Evolutionary conservation across 768 basidiomycete genomes (phyloP).

Genomic region (Strobilomyces echinocephalus): DNA sequence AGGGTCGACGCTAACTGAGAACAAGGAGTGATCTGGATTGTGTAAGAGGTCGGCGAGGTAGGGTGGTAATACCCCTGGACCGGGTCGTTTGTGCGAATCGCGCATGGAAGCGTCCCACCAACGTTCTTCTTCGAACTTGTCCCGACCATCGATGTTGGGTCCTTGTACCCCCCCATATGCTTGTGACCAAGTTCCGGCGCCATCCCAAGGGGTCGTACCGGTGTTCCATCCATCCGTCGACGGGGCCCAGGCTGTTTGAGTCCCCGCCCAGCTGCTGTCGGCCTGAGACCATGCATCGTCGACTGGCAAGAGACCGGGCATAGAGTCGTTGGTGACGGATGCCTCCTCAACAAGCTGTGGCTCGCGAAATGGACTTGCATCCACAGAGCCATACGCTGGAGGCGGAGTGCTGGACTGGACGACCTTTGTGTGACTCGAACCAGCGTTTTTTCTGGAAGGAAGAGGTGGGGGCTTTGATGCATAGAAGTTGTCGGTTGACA

Average conservation of each 20-base stretch:
- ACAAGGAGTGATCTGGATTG: slow-evolving; percentile 67
- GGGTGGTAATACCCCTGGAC: slow-evolving; percentile 66
- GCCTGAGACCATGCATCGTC: slow-evolving; percentile 23
- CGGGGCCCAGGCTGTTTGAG: slow-evolving; percentile 10
- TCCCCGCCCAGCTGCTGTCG: slow-evolving; percentile 14
- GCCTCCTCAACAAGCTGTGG: slow-evolving; percentile 50
- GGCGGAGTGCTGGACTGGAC: slow-evolving; percentile 26
- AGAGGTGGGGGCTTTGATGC: slow-evolving; percentile 34
- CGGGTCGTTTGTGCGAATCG: slow-evolving; percentile 49
- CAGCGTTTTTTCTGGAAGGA: slow-evolving; percentile 30
- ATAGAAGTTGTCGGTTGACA: slow-evolving; percentile 28
- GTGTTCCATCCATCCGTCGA: slow-evolving; percentile 21
- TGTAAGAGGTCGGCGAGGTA: slow-evolving; percentile 64
- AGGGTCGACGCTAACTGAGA: slow-evolving; percentile 46
- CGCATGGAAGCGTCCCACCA: slow-evolving; percentile 66
- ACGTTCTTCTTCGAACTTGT: slow-evolving; percentile 52
- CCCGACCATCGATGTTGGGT: slow-evolving; percentile 56
- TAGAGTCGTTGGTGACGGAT: slow-evolving; percentile 32
- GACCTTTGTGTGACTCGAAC: slow-evolving; percentile 37
- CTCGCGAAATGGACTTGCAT: slow-evolving; percentile 41
- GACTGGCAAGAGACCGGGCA: slow-evolving; percentile 36
- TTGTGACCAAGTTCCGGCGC: slow-evolving; percentile 20
- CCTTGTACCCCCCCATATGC: slow-evolving; percentile 22
- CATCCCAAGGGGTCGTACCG: slow-evolving; percentile 24
- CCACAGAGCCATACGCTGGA: slow-evolving; percentile 22